Evolutionary conservation across 768 basidiomycete species (phyloP), one percentile per base, ranked within the genome.

Genomic region (Tricholoma hemisulphureum): DNA sequence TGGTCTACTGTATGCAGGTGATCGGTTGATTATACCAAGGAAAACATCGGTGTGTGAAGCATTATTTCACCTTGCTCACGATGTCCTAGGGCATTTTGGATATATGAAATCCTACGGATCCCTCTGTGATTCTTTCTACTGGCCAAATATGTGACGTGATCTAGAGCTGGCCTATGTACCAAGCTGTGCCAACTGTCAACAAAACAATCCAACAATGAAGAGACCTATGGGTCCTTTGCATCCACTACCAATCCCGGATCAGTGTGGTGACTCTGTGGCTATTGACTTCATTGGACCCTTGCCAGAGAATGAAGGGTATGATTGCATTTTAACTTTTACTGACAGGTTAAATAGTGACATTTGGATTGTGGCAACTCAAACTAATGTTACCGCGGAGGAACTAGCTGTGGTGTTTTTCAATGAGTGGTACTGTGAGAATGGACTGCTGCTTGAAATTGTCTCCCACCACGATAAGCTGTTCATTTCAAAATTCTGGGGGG

Each of bases 401-500:
- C n/a, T 69, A 1, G 73, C 69, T 0, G 43, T 37, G 0, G 10
- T 70, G 0, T 67, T 73, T 35, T 35, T 35, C 11, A 35, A 35
- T 35, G 34, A 16, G 11, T 35, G 34, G 34, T 35, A 35, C 34
- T 35, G 34, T 10, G 29, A 31, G 29, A n/a, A n/a, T n/a, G n/a
- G n/a, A n/a, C n/a, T n/a, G n/a, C n/a, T n/a, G n/a, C n/a, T 45
- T 23, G 69, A 55, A 8, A 4, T 34, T 10, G 32, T 34, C 14
- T 34, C 10, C 7, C 2, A 34, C 14, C 9, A 13, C 2, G 61
- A 74, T 61, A 61, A 68, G 37, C 57, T 64, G 23, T 78, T 69
- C 62, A 62, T 64, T 24, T 73, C 63, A 1, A 7, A 26, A 10
- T 74, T 75, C 58, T 77, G 67, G 76, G 62, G 35, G 29, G 35